Conservation (phyloP, 257 asterid genomes). For the Perilla frutescens region DNA sequence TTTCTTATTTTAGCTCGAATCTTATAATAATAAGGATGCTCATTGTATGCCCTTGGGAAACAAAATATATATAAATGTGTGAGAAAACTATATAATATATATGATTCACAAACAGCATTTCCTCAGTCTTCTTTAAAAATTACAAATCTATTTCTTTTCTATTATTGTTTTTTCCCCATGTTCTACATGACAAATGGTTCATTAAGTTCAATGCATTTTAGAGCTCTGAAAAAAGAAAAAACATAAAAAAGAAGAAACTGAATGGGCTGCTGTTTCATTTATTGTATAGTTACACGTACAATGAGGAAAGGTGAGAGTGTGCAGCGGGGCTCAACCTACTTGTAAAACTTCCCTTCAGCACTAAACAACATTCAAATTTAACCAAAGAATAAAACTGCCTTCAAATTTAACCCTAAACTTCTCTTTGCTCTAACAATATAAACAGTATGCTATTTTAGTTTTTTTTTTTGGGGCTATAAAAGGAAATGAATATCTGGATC, state of each 20-base stretch:
- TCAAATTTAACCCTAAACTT: conserved; percentile 19
- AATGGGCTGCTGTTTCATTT: conserved; percentile 10
- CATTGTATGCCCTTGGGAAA: too few species aligned
- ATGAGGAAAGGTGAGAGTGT: conserved; percentile 27
- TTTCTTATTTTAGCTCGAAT: too few species aligned
- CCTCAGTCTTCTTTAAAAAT: too few species aligned
- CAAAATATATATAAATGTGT: too few species aligned
- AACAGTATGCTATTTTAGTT: conserved; percentile 29
- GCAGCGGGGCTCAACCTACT: conserved; percentile 21
- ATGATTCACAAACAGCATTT: too few species aligned
- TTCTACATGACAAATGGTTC: too few species aligned
- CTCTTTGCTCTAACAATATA: conserved; percentile 28
- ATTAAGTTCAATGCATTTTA: background rate
- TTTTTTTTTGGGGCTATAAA: background rate
- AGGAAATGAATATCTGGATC: background rate
- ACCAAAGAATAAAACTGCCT: conserved; percentile 32
- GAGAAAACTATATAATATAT: too few species aligned
- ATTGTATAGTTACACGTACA: conserved; percentile 31
- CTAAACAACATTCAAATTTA: conserved; percentile 5
- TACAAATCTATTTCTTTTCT: background rate
- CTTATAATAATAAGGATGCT: too few species aligned
- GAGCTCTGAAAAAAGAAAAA: background rate
- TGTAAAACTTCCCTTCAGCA: conserved; percentile 16
- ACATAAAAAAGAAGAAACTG: background rate
- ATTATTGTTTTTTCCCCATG: too few species aligned